Conservation (phyloP, 495 filamentous ascomycete genomes). For the Podospora australis region DNA sequence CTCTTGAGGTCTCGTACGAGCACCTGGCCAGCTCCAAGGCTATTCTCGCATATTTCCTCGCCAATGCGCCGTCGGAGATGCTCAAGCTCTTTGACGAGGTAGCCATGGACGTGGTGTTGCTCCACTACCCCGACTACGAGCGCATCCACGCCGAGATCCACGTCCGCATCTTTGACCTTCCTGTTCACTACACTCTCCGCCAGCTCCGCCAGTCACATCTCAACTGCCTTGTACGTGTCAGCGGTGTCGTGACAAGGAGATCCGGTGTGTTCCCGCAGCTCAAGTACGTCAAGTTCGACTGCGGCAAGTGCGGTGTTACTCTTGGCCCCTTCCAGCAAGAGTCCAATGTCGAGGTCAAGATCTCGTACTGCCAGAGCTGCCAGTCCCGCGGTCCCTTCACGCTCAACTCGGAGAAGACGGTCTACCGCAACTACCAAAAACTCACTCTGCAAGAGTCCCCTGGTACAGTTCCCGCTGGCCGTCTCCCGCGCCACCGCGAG, state of each 20-base stretch:
- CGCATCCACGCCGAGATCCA: conserved; percentile 98
- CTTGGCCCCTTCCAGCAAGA: conserved; percentile 97
- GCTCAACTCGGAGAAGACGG: conserved; percentile 93
- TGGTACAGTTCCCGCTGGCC: conserved; percentile 92
- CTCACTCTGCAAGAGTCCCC: conserved; percentile 96
- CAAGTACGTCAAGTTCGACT: conserved; percentile 97
- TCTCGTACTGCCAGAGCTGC: conserved; percentile 95
- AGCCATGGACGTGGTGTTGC: conserved; percentile 87
- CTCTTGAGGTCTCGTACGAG: conserved; percentile 91
- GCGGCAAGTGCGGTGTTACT: conserved; percentile 83
- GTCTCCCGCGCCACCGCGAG: conserved; percentile 90
- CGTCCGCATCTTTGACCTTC: conserved; percentile 91
- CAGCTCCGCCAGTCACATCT: conserved; percentile 94
- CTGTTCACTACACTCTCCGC: conserved; percentile 91
- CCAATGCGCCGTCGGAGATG: conserved; percentile 88
- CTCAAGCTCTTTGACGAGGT: conserved; percentile 96
- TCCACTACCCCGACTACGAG: conserved; percentile 96
- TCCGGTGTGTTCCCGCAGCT: conserved; percentile 98
- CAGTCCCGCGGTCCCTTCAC: conserved; percentile 94
- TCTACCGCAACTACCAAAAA: conserved; percentile 99
- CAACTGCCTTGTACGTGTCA: conserved; percentile 92
- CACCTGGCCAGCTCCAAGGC: conserved; percentile 85
- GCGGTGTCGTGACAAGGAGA: conserved; percentile 90
- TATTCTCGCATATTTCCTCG: conserved; percentile 95
- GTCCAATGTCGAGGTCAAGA: conserved; percentile 89